Evolutionary conservation across 257 asterid species (phyloP), one percentile per base, ranked within the genome.

Genomic region (Gardenia jasminoides): DNA sequence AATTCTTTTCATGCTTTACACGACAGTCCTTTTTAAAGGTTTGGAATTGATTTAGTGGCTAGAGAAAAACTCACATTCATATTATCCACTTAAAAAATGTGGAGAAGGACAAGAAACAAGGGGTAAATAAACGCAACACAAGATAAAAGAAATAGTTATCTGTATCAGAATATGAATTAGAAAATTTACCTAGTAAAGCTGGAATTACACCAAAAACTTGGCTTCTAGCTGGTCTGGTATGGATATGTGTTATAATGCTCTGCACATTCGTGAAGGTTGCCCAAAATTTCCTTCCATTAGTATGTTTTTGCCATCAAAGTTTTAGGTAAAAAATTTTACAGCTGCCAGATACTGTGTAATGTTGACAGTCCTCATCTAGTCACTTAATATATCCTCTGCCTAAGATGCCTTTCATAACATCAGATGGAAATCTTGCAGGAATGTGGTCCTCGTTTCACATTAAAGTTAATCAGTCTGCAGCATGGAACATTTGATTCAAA

Each of bases 381-480:
- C 5, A 5, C 22, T 46, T 2, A 3, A 46, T 50, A 12, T 8
- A 39, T 72, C 11, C 50, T n/a, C 44, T 72, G 33, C 30, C 28
- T 7, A 26, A 28, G n/a, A 24, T 16, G 39, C 2, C 44, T 56
- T 76, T 64, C 16, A 6, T 76, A 16, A 43, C 12, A 10, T 64
- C 24, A 0, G 9, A 66, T 66, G 31, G 12, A 70, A 76, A 80
- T 72, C 75, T 78, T 82, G 74, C 89, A 94, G 97, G 99, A 95
- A 84, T 95, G 98, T 19, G 99, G 99, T 39, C 99, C 99, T 73
- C 90, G 91, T 73, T 95, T 95, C 88, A 92, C 97, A 24, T 68
- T 95, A 89, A 95, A 95, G 83, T 89, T 95, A 70, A 85, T 83
- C 80, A 93, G 97, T 83, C 91, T 95, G 73, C 97, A 95, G 75